These are phyloP conservation scores for Ogataea populi-albae DNA, from an alignment of 805 yeast genomes.

Conservation along the genomic window DNA sequence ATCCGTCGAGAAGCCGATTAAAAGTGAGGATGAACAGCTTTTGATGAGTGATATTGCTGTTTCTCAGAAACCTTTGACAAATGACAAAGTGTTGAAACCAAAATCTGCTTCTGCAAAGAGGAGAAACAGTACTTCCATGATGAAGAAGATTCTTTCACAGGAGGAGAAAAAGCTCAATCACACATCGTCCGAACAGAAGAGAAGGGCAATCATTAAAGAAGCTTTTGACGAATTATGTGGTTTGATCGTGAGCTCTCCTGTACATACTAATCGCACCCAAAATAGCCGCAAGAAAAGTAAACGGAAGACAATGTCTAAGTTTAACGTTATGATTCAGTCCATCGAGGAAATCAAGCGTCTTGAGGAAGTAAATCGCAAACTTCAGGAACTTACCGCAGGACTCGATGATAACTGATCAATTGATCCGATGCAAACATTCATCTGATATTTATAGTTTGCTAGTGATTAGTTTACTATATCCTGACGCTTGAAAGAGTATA, in stretches of 20 bases:
- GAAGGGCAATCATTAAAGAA: slow-evolving; percentile 35
- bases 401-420: slow-evolving; percentile 5
- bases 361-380: slow-evolving; percentile 18
- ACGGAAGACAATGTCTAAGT: slow-evolving; percentile 27
- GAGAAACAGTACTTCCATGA: neutral
- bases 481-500: too few species aligned
- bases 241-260: slow-evolving; percentile 21
- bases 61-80: neutral
- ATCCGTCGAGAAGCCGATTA: neutral
- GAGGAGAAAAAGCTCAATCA: slow-evolving; percentile 38
- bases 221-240: slow-evolving; percentile 36
- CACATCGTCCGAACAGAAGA: slow-evolving; percentile 39
- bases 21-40: neutral
- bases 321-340: slow-evolving; percentile 28
- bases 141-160: slow-evolving; percentile 22
- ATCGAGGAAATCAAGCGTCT: slow-evolving; percentile 30
- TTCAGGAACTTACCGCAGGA: slow-evolving; percentile 9
- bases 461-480: too few species aligned
- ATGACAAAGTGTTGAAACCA: slow-evolving; percentile 7
- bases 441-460: too few species aligned
- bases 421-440: too few species aligned
- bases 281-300: slow-evolving; percentile 13
- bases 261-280: slow-evolving; percentile 8
- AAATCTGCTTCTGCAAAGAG: slow-evolving; percentile 1
- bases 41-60: neutral